Evolutionary conservation across 2,329 filamentous ascomycete genomes (phyloP).

Genomic region (Aureobasidium uvarum): DNA sequence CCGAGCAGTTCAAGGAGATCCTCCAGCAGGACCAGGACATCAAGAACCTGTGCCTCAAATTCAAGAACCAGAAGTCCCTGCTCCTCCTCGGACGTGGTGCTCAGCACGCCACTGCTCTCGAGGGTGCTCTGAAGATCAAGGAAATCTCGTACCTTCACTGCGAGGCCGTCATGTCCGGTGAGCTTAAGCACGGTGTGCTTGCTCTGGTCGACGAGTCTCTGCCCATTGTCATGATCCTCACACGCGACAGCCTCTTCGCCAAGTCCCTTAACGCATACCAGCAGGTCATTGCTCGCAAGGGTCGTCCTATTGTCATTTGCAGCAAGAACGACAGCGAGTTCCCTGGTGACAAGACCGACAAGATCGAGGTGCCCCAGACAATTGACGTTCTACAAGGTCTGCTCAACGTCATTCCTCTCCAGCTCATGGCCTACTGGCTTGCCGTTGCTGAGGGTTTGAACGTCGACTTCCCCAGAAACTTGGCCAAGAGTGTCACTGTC

Average conservation of each 20-base stretch:
- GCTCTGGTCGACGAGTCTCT: conserved; percentile 97
- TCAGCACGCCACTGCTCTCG: conserved; percentile 94
- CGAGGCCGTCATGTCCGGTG: conserved; percentile 99
- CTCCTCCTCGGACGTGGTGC: conserved; percentile 90
- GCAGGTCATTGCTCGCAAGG: conserved; percentile 94
- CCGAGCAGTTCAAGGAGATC: conserved; percentile 87
- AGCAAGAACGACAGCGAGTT: conserved; percentile 89
- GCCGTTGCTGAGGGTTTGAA: conserved; percentile 94
- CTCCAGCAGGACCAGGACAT: conserved; percentile 88
- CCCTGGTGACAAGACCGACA: conserved; percentile 80
- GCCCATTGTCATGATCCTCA: conserved; percentile 99
- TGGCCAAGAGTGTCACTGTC: conserved; percentile 98
- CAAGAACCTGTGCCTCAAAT: conserved; percentile 89
- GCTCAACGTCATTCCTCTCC: conserved; percentile 94
- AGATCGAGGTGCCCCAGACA: conserved; percentile 95
- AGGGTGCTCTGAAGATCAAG: conserved; percentile 98
- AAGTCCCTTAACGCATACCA: conserved; percentile 99
- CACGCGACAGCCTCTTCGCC: conserved; percentile 90
- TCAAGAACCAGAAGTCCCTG: conserved; percentile 97
- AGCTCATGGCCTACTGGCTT: conserved; percentile 98
- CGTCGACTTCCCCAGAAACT: conserved; percentile 96
- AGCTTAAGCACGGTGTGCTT: conserved; percentile 97
- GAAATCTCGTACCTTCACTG: conserved; percentile 99
- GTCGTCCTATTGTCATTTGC: conserved; percentile 98
- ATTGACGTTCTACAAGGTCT: conserved; percentile 95